Percentiles rank a stretch among this genome's conserved stretches.
Evolutionary conservation across 2,329 filamentous ascomycete genomes (phyloP).

Genomic region (Talaromyces piceae): DNA sequence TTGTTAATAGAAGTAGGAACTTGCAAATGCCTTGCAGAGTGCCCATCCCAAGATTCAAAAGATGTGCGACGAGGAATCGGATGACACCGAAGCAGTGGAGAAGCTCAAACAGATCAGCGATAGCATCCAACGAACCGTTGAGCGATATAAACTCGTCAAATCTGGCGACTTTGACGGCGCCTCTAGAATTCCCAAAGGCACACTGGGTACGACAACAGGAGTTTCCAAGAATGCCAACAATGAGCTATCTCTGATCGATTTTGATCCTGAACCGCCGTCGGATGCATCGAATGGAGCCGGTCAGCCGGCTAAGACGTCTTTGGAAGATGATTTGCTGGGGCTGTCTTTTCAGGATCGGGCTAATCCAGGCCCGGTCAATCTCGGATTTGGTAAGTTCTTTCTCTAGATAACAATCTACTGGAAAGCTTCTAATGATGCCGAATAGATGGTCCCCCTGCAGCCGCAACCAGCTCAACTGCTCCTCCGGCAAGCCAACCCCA

Average conservation of each 20-base stretch:
- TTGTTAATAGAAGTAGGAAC: conserved; percentile 50
- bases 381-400: conserved; percentile 52
- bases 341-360: conserved; percentile 67
- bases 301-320: conserved; percentile 51
- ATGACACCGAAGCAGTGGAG: conserved; percentile 90
- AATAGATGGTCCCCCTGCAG: conserved; percentile 24
- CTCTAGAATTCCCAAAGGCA: conserved; percentile 74
- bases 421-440: not conserved
- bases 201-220: conserved; percentile 59
- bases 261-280: conserved; percentile 61
- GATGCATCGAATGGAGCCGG: conserved; percentile 39
- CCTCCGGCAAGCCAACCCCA: conserved; percentile 24
- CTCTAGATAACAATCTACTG: not conserved
- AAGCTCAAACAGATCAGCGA: conserved; percentile 97
- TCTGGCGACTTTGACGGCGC: conserved; percentile 85
- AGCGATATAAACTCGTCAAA: conserved; percentile 92
- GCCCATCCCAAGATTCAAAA: conserved; percentile 98
- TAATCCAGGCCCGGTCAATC: conserved; percentile 71
- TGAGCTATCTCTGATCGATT: conserved; percentile 90
- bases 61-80: conserved; percentile 98
- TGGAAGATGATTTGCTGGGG: conserved; percentile 88
- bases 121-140: conserved; percentile 93
- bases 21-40: conserved; percentile 79
- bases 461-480: conserved; percentile 30
- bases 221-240: conserved; percentile 60